phyloP scores from a whole-genome alignment of 306 rosid species.

The Trichosanthes truncata region DNA sequence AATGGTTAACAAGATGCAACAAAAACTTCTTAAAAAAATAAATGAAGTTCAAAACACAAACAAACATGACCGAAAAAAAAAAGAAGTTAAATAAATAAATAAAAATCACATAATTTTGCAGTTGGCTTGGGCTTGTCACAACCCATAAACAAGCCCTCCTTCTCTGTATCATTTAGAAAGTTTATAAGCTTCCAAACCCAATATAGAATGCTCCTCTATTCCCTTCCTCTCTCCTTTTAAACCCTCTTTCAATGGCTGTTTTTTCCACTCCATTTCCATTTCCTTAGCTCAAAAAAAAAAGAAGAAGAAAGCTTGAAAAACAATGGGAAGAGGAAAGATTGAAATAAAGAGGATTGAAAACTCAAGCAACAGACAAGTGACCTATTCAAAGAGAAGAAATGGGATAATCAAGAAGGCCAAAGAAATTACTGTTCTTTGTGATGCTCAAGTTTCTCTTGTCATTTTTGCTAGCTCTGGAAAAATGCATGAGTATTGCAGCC shows the following conservation, averaged over 20 bases:
- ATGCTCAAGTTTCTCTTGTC: conserved; percentile 69
- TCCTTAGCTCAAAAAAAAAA: background rate
- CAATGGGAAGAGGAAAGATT: conserved; percentile 92
- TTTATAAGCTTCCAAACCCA: conserved; percentile 38
- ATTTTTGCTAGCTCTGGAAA: conserved; percentile 51
- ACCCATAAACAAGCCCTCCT: conserved; percentile 44
- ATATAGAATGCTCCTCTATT: conserved; percentile 28
- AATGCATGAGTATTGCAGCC: conserved; percentile 63
- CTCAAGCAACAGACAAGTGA: conserved; percentile 74
- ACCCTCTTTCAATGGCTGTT: background rate
- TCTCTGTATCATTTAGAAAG: conserved; percentile 59
- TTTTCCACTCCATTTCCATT: conserved; percentile 7
- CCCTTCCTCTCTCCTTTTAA: conserved; percentile 15
- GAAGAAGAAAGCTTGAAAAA: background rate
- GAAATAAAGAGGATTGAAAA: conserved; percentile 94
- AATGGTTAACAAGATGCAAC: background rate
- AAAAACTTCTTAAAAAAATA: background rate
- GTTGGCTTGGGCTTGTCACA: conserved; percentile 51
- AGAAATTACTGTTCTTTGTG: conserved; percentile 81
- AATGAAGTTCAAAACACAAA: background rate
- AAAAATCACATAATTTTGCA: conserved; percentile 18
- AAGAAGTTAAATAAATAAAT: too few relatives aligned
- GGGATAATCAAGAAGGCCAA: conserved; percentile 80
- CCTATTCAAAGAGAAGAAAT: conserved; percentile 74
- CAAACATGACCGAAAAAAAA: background rate